Base-by-base conservation (phyloP, 208 protist genomes). In the Trypanosoma melophagium region DNA sequence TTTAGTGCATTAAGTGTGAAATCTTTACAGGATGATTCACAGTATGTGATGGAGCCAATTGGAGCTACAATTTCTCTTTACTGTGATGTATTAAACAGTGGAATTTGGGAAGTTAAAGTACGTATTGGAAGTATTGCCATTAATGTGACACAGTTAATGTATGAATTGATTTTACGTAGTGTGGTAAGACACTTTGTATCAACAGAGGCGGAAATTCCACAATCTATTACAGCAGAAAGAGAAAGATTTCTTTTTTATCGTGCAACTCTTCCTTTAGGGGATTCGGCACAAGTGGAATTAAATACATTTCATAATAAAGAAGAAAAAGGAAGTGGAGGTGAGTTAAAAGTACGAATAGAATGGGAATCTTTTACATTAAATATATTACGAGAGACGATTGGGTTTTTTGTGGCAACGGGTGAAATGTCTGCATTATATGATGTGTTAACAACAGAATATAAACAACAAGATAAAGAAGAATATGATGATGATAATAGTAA, bases 91-190 rank as follows among this genome's bases (percentile, higher is more conserved):
- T n/a, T 45, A 10, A 8, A 2, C 21, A 38, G 57, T 38, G 41
- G 19, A 24, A 59, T 31, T 31, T 64, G 58, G 60, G 49, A 74
- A 9, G 31, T 76, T 3, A 9, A 72, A 21, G 21, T 83, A 40
- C 61, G 62, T 16, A 28, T 87, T 12, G 68, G 71, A 38, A 44
- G 51, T 14, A 53, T 87, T 42, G 13, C 28, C 19, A 57, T 87
- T 42, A 17, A 83, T 21, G 66, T 87, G 14, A 60, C 69, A 40
- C 67, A 75, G 25, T 53, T 56, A 0, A 73, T 82, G 57, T 87
- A 87, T 76, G 81, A 87, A 69, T 57, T 80, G 38, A 54, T 87
- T 19, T 59, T 87, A n/a, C 74, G 65, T 25, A 74, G 66, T 24
- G 45, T 81, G 7, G 72, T 74, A 19, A 53, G 72, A 3, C 69